Evolutionary conservation across 768 basidiomycete species (phyloP).

Genomic region (Lactarius tabidus): DNA sequence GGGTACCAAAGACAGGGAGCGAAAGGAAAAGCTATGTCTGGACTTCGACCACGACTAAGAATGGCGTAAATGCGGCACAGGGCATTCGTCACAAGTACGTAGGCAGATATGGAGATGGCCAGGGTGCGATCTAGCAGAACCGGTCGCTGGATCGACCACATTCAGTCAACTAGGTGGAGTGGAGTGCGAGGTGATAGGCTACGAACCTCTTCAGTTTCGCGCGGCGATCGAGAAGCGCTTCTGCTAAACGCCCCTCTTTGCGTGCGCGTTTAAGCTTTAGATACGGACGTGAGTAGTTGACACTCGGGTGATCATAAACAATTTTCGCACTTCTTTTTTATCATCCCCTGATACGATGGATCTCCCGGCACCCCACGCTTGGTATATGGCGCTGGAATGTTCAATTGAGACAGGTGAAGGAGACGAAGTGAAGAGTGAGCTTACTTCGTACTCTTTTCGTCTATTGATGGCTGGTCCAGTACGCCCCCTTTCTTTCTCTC

Average conservation of each 20-base stretch:
- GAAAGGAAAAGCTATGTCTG: not conserved
- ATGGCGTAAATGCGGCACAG: not conserved
- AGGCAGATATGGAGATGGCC: not conserved
- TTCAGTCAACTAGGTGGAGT: slow-evolving; percentile 12
- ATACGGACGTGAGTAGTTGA: slow-evolving; percentile 13
- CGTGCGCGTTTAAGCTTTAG: slow-evolving; percentile 68
- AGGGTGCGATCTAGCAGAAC: slow-evolving; percentile 38
- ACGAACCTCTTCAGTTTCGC: slow-evolving; percentile 77
- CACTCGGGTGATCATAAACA: slow-evolving; percentile 1
- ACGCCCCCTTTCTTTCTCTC: slow-evolving; percentile 47
- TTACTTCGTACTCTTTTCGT: slow-evolving; percentile 74
- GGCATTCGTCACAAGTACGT: not conserved
- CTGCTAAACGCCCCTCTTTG: slow-evolving; percentile 76
- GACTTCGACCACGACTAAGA: not conserved
- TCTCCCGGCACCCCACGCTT: slow-evolving; percentile 82
- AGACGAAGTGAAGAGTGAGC: slow-evolving; percentile 37
- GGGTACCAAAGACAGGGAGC: not conserved
- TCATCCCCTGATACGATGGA: slow-evolving; percentile 66
- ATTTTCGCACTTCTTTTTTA: slow-evolving; percentile 58
- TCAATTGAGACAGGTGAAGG: slow-evolving; percentile 4
- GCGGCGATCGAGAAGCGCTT: slow-evolving; percentile 74
- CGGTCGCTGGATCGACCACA: slow-evolving; percentile 37
- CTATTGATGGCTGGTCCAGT: slow-evolving; percentile 38
- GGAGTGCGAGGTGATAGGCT: not conserved
- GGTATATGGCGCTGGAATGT: slow-evolving; percentile 56